These are phyloP conservation scores for Cornus controversa DNA, from an alignment of 148 eudicot species.

Conservation along the genomic window DNA sequence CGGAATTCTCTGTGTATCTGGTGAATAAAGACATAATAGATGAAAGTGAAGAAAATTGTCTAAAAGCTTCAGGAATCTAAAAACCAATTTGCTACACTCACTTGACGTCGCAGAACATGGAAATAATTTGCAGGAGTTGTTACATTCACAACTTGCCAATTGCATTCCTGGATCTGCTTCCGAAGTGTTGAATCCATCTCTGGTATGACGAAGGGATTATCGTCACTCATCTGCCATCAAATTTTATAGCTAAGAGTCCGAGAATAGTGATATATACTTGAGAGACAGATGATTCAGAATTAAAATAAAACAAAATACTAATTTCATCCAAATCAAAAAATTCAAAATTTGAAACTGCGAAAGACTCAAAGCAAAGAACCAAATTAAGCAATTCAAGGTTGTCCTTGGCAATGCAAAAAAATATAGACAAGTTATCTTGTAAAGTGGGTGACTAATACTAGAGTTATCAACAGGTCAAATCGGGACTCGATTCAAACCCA, in stretches of 20 bases:
- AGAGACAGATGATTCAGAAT: background rate
- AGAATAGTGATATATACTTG: background rate
- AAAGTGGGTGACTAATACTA: background rate
- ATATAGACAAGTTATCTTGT: background rate
- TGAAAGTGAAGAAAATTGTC: background rate
- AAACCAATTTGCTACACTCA: slow-evolving; percentile 27
- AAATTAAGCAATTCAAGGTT: background rate
- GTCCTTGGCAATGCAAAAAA: background rate
- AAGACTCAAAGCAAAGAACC: slow-evolving; percentile 1
- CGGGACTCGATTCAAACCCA: no score
- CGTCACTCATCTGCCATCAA: slow-evolving; percentile 83
- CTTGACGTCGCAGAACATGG: slow-evolving; percentile 96
- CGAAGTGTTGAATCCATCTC: slow-evolving; percentile 86
- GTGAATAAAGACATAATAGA: slow-evolving; percentile 12
- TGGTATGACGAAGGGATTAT: slow-evolving; percentile 79
- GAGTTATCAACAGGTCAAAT: no score
- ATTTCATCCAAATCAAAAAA: background rate
- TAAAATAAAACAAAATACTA: background rate
- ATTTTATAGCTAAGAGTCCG: background rate
- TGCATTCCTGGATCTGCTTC: slow-evolving; percentile 90
- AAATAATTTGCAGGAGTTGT: slow-evolving; percentile 98
- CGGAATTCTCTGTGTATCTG: slow-evolving; percentile 95
- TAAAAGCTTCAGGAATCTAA: background rate
- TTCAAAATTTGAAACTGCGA: background rate
- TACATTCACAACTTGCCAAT: slow-evolving; percentile 97